These are phyloP conservation scores for Geotrichum citri-aurantii DNA, from an alignment of 1,139 yeast species.

Conservation along the genomic window DNA sequence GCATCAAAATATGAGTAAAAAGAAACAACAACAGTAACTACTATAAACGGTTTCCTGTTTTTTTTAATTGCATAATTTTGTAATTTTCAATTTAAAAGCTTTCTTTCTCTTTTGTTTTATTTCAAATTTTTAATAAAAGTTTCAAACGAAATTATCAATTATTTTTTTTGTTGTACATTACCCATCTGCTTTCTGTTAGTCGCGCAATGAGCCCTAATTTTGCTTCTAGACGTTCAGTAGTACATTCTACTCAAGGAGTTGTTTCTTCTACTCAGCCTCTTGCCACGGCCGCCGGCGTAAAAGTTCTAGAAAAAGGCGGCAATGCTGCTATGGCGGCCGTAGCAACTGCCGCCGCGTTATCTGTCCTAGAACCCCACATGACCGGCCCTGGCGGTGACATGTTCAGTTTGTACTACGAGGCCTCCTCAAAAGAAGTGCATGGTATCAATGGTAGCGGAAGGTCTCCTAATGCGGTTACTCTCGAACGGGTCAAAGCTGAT, in stretches of 20 bases:
- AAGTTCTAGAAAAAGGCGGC: conserved; percentile 64
- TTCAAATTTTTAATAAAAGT: background rate
- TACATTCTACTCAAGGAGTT: conserved; percentile 68
- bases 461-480: conserved; percentile 48
- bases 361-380: conserved; percentile 68
- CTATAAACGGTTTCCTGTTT: background rate
- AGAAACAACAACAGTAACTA: too few species aligned
- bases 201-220: conserved; percentile 29
- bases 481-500: conserved; percentile 46
- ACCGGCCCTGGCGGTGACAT: conserved; percentile 86
- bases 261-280: conserved; percentile 73
- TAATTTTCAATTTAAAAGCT: background rate
- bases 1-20: too few species aligned
- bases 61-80: background rate
- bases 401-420: conserved; percentile 58
- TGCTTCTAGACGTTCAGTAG: conserved; percentile 67
- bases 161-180: background rate
- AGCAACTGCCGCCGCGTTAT: conserved; percentile 70
- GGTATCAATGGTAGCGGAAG: conserved; percentile 80
- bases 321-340: conserved; percentile 77
- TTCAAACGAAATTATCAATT: too few species aligned
- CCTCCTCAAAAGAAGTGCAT: conserved; percentile 45
- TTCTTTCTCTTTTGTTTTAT: background rate
- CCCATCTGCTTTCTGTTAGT: background rate
- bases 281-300: conserved; percentile 70